Percentiles rank a stretch among this genome's conserved stretches.
Evolutionary conservation across 768 basidiomycete species (phyloP).

Genomic region (Tricholoma hemisulphureum): DNA sequence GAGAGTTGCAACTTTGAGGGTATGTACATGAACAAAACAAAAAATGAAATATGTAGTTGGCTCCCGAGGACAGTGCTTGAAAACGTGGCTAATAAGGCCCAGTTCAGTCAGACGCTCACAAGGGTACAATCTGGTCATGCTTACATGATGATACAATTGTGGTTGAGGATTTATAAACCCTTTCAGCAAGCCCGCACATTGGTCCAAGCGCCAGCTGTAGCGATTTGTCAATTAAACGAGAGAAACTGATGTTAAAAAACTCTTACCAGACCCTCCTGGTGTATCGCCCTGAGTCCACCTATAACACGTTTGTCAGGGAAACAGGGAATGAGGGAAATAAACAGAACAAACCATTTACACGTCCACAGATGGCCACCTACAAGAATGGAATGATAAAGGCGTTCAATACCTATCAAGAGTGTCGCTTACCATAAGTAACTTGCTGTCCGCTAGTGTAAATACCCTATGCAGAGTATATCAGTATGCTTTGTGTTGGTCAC

Average conservation of each 20-base stretch:
- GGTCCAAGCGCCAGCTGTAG: slow-evolving; percentile 53
- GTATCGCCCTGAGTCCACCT: slow-evolving; percentile 58
- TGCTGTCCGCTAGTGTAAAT: slow-evolving; percentile 43
- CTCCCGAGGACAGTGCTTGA: no score
- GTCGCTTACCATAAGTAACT: slow-evolving; percentile 43
- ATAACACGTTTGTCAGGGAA: neutral
- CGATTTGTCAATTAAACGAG: neutral
- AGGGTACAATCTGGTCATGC: no score
- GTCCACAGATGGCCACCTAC: slow-evolving; percentile 57
- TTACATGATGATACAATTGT: no score
- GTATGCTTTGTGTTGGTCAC: neutral
- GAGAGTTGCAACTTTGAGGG: no score
- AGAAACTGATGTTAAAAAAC: neutral
- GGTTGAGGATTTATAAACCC: no score
- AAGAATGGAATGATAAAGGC: neutral
- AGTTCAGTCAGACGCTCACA: no score
- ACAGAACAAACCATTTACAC: slow-evolving; percentile 43
- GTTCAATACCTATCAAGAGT: neutral
- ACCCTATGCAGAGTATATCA: slow-evolving; percentile 23
- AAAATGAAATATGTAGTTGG: no score
- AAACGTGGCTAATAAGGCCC: no score
- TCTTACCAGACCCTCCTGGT: slow-evolving; percentile 50
- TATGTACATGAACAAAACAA: no score
- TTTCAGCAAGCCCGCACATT: slow-evolving; percentile 47
- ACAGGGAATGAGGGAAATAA: neutral